phyloP scores from a whole-genome alignment of 2,329 filamentous ascomycete genomes.

The Aspergillus melleus region DNA sequence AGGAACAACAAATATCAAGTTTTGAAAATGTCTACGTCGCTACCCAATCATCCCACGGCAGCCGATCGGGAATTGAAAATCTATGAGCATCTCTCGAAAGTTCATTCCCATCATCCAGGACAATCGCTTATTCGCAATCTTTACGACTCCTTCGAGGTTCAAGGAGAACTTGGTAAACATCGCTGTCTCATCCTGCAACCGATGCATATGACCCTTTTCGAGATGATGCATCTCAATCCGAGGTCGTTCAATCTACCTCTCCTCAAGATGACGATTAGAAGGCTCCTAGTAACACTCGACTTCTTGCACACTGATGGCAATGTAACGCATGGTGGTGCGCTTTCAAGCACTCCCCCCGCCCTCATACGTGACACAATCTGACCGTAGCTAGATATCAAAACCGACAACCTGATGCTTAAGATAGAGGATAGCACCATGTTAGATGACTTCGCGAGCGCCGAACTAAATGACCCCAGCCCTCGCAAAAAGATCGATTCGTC shows the following conservation, averaged over 20 bases:
- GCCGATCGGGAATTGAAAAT: conserved; percentile 26
- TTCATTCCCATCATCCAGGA: conserved; percentile 27
- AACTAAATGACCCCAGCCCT: conserved; percentile 28
- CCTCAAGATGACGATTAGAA: conserved; percentile 30
- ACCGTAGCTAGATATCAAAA: conserved; percentile 38
- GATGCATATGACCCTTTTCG: conserved; percentile 31
- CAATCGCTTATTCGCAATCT: conserved; percentile 28
- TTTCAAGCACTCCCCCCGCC: neutral
- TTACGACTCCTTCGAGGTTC: conserved; percentile 33
- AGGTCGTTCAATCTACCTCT: conserved; percentile 25
- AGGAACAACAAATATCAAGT: conserved; percentile 21
- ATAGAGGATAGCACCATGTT: conserved; percentile 31
- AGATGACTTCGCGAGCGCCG: conserved; percentile 26
- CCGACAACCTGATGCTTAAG: conserved; percentile 42
- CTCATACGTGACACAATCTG: neutral
- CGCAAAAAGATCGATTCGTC: conserved; percentile 28
- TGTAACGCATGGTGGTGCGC: conserved; percentile 34
- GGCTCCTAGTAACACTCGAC: conserved; percentile 36
- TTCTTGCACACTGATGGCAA: conserved; percentile 37
- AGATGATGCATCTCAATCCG: conserved; percentile 30
- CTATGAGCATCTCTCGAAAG: conserved; percentile 27
- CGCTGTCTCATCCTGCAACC: conserved; percentile 32
- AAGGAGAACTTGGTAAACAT: conserved; percentile 23
- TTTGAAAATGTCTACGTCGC: conserved; percentile 32
- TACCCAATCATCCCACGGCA: conserved; percentile 18